Conservation (phyloP, 2,329 filamentous ascomycete genomes). For the Tolypocladium cylindrosporum region DNA sequence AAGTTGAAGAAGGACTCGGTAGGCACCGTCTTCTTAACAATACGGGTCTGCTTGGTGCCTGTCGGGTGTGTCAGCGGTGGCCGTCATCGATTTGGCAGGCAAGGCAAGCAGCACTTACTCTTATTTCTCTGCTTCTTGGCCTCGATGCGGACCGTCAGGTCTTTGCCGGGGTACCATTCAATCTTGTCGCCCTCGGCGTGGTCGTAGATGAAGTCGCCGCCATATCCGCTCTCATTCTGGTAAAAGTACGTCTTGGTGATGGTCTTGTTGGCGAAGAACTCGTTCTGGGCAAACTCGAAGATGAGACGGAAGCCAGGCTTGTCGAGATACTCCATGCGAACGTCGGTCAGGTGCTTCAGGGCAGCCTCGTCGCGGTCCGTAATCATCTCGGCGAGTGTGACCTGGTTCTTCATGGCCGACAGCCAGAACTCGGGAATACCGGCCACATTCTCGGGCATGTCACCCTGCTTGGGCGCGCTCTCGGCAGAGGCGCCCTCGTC, state of each 20-base stretch:
- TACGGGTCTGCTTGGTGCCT: constrained; percentile 98
- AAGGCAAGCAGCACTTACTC: constrained; percentile 45
- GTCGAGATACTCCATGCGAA: constrained; percentile 99
- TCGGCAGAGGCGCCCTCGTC: constrained; percentile 48
- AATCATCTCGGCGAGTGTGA: constrained; percentile 95
- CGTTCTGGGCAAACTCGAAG: constrained; percentile 92
- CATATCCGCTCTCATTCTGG: constrained; percentile 96
- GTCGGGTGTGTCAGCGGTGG: constrained; percentile 1
- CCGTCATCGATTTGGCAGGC: background rate
- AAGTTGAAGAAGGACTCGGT: constrained; percentile 99
- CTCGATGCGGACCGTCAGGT: constrained; percentile 88
- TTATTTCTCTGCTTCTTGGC: constrained; percentile 99
- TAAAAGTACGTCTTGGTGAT: constrained; percentile 99
- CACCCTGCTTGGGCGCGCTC: constrained; percentile 44
- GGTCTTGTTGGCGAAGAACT: constrained; percentile 95
- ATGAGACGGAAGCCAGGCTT: constrained; percentile 96
- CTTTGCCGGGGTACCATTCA: constrained; percentile 88
- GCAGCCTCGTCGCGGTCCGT: constrained; percentile 94
- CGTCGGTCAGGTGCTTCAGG: constrained; percentile 80
- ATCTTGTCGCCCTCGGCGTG: constrained; percentile 98
- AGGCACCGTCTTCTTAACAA: constrained; percentile 98
- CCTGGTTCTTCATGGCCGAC: constrained; percentile 99
- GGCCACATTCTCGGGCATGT: constrained; percentile 46
- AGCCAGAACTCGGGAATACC: constrained; percentile 99
- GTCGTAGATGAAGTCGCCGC: constrained; percentile 98